Percentiles rank a stretch among this genome's conserved stretches.
Conservation (phyloP, 2,329 filamentous ascomycete genomes). For the Fusarium solani-melongenae region DNA sequence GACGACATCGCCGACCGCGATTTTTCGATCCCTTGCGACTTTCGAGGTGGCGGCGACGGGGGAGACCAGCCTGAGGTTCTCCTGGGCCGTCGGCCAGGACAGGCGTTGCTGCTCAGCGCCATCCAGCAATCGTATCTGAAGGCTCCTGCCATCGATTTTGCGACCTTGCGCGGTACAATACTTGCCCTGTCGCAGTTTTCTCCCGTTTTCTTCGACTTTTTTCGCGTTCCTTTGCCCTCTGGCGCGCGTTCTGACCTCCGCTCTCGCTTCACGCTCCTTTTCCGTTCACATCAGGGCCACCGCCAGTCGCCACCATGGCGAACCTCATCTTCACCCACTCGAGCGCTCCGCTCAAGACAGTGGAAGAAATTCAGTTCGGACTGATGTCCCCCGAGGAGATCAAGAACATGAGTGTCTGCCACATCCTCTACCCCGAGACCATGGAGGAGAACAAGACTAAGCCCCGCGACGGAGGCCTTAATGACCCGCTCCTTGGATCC, state of each 20-base stretch:
- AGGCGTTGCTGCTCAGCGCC: constrained; percentile 56
- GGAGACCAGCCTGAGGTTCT: constrained; percentile 58
- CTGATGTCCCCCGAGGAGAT: constrained; percentile 98
- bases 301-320: constrained; percentile 76
- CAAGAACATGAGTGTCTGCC: constrained; percentile 97
- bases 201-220: constrained; percentile 39
- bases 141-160: constrained; percentile 48
- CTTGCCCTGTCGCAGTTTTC: constrained; percentile 33
- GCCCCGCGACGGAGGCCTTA: constrained; percentile 90
- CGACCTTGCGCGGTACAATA: constrained; percentile 39
- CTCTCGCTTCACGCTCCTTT: constrained; percentile 41
- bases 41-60: constrained; percentile 58
- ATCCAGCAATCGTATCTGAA: constrained; percentile 51
- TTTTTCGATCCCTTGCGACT: constrained; percentile 50
- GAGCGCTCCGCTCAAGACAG: constrained; percentile 94
- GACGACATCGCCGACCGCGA: constrained; percentile 52
- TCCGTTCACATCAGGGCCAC: constrained; percentile 39
- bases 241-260: constrained; percentile 39
- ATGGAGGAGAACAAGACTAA: constrained; percentile 97
- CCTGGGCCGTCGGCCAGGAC: constrained; percentile 60
- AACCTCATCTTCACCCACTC: constrained; percentile 92
- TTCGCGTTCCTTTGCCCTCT: constrained; percentile 40
- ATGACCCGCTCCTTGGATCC: constrained; percentile 94
- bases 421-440: constrained; percentile 98
- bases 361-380: constrained; percentile 99